Base-by-base conservation (phyloP, 129 eudicot genomes). In the Centrapalus pauciflorus region DNA sequence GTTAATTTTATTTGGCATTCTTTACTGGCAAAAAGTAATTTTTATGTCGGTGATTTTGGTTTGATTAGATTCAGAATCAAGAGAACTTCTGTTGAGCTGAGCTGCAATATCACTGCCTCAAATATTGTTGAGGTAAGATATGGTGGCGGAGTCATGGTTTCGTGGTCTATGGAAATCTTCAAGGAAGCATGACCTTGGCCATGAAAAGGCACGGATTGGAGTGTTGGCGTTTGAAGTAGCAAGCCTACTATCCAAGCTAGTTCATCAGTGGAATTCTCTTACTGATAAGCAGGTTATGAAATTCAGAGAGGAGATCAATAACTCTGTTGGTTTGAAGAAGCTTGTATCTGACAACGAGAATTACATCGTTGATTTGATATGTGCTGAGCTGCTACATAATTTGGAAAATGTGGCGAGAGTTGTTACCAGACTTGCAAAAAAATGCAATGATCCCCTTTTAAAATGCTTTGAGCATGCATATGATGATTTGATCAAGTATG, bases 191-290 rank as follows among this genome's bases (percentile, higher is more conserved):
- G 88, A 69, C 7, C 59, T 11, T 49, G 80, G 79, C 26, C 65
- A 73, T 24, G 83, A 77, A 43, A 83, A 83, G 69, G 73, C 41
- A 7, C 60, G 57, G 1, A 72, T 89, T 38, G 88, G 83, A 21
- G 90, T 89, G 16, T 72, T 89, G 68, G 86, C 97, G 11, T 89
- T 89, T 72, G 97, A 89, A 71, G 90, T 87, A 34, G 90, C 88
- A 29, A 89, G 88, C 74, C 67, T 86, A 69, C 81, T 86, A 41
- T 81, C 95, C 6, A 89, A 89, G 71, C 65, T 86, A 61, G 82
- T 89, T 46, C 79, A 86, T 74, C 76, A 86, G 24, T 89, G 95
- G 97, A 81, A 83, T 38, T 86, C 81, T 26, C 52, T 89, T 24
- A 70, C 75, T 17, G 97, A 89, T 69, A 89, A 86, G 48, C 88